A percentile compares a stretch with the other conserved stretches of the same genome.
phyloP scores from a whole-genome alignment of 228 moss, liverwort and hornwort genomes.

The Sphagnum magellanicum region DNA sequence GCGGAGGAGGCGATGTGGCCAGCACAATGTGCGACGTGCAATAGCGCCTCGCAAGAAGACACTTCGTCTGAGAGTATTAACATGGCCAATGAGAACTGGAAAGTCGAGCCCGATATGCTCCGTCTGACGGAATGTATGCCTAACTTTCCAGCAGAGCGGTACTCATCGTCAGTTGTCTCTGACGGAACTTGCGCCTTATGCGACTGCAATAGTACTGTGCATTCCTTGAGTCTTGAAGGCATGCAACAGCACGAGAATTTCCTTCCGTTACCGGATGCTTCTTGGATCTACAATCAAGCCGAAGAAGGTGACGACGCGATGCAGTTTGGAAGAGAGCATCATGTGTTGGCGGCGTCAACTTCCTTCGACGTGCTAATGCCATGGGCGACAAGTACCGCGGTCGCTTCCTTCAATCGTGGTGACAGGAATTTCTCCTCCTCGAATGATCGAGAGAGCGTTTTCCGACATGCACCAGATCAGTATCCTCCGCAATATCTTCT shows the following conservation, averaged over 20 bases:
- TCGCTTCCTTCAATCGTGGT: slow-evolving; percentile 35
- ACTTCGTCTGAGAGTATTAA: slow-evolving; percentile 49
- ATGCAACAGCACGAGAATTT: slow-evolving; percentile 19
- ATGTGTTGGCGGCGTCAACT: slow-evolving; percentile 1
- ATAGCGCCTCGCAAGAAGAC: slow-evolving; percentile 28
- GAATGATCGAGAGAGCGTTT: neutral
- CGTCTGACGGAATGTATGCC: neutral
- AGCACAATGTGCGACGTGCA: slow-evolving; percentile 21
- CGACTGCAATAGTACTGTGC: neutral
- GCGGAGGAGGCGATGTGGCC: no score
- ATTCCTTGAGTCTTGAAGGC: slow-evolving; percentile 3
- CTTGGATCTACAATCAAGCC: slow-evolving; percentile 29
- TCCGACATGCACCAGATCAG: neutral
- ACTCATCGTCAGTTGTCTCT: neutral
- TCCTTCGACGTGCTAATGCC: slow-evolving; percentile 34
- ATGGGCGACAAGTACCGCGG: slow-evolving; percentile 8
- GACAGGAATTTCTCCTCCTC: slow-evolving; percentile 23
- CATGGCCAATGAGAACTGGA: slow-evolving; percentile 48
- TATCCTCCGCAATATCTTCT: slow-evolving; percentile 14
- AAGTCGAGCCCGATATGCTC: slow-evolving; percentile 7
- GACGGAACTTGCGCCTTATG: neutral
- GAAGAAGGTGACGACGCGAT: slow-evolving; percentile 13
- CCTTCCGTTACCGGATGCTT: slow-evolving; percentile 13
- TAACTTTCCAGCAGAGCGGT: neutral
- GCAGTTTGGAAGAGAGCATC: slow-evolving; percentile 4